Conservation (phyloP, 148 eudicot species). For the Chenopodium album region DNA sequence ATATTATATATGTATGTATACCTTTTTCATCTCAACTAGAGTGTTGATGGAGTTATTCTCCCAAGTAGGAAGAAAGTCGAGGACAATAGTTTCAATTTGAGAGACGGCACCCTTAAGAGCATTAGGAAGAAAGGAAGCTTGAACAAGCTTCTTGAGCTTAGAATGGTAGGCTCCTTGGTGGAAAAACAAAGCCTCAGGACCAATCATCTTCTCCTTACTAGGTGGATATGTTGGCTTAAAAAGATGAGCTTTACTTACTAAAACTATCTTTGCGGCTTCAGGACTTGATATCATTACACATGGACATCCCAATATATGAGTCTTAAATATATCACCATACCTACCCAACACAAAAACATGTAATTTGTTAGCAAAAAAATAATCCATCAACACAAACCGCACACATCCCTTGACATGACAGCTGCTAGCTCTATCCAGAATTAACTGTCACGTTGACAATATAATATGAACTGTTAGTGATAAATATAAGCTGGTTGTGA, state of each 20-base stretch:
- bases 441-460: not conserved
- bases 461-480: not conserved
- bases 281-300: slow-evolving; percentile 96
- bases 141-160: slow-evolving; percentile 60
- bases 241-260: slow-evolving; percentile 66
- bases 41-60: slow-evolving; percentile 51
- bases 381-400: not conserved
- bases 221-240: slow-evolving; percentile 92
- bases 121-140: slow-evolving; percentile 55
- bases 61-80: slow-evolving; percentile 54
- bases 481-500: not conserved
- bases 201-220: slow-evolving; percentile 79
- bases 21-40: slow-evolving; percentile 82
- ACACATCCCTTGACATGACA: too few species aligned
- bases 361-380: not conserved
- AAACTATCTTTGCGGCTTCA: slow-evolving; percentile 64
- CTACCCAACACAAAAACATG: slow-evolving; percentile 20
- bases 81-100: slow-evolving; percentile 55
- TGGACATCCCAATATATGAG: slow-evolving; percentile 86
- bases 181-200: slow-evolving; percentile 78
- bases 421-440: not conserved
- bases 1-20: slow-evolving; percentile 8
- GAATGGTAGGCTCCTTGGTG: slow-evolving; percentile 83
- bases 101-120: slow-evolving; percentile 40
- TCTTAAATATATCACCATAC: slow-evolving; percentile 82